Conservation (phyloP, 805 yeast species). For the Schwanniomyces sp. region DNA sequence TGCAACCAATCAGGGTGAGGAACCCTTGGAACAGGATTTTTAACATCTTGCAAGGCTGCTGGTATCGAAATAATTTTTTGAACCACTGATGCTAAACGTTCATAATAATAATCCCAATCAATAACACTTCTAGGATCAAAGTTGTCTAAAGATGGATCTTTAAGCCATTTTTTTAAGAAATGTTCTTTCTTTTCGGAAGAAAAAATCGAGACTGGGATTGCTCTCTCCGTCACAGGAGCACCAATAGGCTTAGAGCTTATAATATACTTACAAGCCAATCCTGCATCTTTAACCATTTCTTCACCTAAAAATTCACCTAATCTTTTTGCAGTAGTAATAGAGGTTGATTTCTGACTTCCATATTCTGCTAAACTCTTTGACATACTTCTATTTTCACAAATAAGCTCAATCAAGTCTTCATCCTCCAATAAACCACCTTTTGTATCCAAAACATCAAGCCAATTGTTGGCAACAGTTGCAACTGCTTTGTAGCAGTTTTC, state of each 20-base stretch:
- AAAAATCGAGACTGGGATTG: constrained; percentile 94
- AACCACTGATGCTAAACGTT: constrained; percentile 86
- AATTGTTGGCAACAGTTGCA: constrained; percentile 88
- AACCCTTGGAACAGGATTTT: constrained; percentile 93
- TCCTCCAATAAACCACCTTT: constrained; percentile 87
- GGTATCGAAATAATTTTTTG: constrained; percentile 96
- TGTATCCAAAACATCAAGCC: constrained; percentile 92
- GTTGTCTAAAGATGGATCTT: constrained; percentile 70
- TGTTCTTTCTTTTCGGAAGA: constrained; percentile 82
- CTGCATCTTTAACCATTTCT: constrained; percentile 95
- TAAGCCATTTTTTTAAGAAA: constrained; percentile 83
- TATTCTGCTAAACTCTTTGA: constrained; percentile 88
- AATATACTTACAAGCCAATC: constrained; percentile 91
- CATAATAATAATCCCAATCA: constrained; percentile 92
- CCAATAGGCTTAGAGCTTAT: constrained; percentile 80
- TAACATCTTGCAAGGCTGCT: constrained; percentile 86
- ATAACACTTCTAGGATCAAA: constrained; percentile 87
- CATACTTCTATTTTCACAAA: constrained; percentile 96
- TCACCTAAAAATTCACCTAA: constrained; percentile 93
- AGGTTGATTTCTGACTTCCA: constrained; percentile 87
- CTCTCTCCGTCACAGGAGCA: constrained; percentile 93
- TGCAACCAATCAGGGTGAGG: constrained; percentile 92
- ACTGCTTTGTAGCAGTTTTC: constrained; percentile 85
- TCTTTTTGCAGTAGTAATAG: constrained; percentile 92
- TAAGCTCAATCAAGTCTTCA: constrained; percentile 88